Base-by-base conservation (phyloP, 208 protist genomes). In the Trypanosoma grayi region DNA sequence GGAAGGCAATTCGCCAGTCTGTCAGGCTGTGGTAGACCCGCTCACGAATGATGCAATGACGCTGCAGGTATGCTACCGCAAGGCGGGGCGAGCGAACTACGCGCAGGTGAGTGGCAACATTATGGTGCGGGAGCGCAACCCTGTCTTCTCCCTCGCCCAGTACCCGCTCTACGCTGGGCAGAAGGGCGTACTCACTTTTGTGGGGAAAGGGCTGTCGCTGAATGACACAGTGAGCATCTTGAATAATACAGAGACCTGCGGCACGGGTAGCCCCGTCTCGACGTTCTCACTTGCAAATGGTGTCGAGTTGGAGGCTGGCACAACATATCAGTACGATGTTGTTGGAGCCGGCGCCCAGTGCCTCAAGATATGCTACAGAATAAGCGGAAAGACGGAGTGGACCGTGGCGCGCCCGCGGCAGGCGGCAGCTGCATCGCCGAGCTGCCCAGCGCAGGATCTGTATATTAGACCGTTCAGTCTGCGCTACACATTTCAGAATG, bases 61-160 rank as follows among this genome's bases (percentile, higher is more conserved):
- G 10, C 60, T 92, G 16, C 45, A 70, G n/a, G 75, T 91, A 20
- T 96, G 85, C 66, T 96, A 96, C 75, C 59, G 53, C 4, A 91
- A 90, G 54, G 39, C 36, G 25, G 57, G 67, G 14, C 30, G 64
- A 54, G 57, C 37, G 31, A 93, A 85, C 65, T 88, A 83, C 43
- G 87, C 83, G 2, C 48, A 69, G 53, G 31, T 96, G n/a, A 62
- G 37, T 39, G 78, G 73, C 7, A 70, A 28, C 6, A 60, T 96
- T 8, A 50, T 51, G 7, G 54, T 90, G 20, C 60, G 31, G 4
- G 64, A 75, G 14, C 87, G 90, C 41, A 91, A 92, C 74, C 90
- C 90, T n/a, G 77, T 68, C 33, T 90, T 79, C 68, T 57, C 68
- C 53, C 46, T 92, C n/a, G 60, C 66, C 9, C 70, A 76, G 9